Base-by-base conservation (phyloP, 2,329 filamentous ascomycete species). In the Penicillium sp. region DNA sequence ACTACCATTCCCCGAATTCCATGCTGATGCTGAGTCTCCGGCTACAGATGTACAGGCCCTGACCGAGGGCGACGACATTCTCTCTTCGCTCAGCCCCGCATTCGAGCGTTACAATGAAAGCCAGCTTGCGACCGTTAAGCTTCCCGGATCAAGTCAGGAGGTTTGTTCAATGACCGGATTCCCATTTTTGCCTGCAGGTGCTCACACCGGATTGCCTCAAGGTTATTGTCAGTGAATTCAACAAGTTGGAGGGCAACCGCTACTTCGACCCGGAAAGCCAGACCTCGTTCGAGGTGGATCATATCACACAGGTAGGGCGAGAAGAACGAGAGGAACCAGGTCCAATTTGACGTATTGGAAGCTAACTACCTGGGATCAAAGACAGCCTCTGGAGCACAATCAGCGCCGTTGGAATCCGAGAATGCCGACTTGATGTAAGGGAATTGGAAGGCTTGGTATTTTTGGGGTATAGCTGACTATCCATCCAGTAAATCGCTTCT, bases 51-150 rank as follows among this genome's bases (percentile, higher is more conserved):
- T 99, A 79, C 95, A 96, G 74, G 81, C 85, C 45, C 81, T 99
- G 39, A 90, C 91, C 56, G 84, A 88, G 62, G 84, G 85, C 38
- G 82, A 85, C 33, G 77, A 81, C 49, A 77, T 94, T 55, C 76
- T 92, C 49, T 76, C 84, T 54, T 85, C 88, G 58, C 86, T 96
- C 47, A 82, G 81, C 6, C 89, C 91, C 0, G 91, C 94, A 0
- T 95, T 96, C 71, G 81, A 92, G 74, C 90, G 88, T 74, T 97
- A 99, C 81, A 96, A 97, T 66, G 92, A 99, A 75, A 88, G 92
- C 73, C 94, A 99, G 74, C 88, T 96, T 72, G 77, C 85, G 44
- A 91, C 91, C 14, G 87, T 90, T 56, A 96, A 95, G 80, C 83
- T 99, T 50, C 92, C 92, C 0, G 91, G 91, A 27, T 84, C 88